These are phyloP conservation scores for Pseudomonodictys pantanalensis DNA, from an alignment of 495 filamentous ascomycete species.

Conservation along the genomic window DNA sequence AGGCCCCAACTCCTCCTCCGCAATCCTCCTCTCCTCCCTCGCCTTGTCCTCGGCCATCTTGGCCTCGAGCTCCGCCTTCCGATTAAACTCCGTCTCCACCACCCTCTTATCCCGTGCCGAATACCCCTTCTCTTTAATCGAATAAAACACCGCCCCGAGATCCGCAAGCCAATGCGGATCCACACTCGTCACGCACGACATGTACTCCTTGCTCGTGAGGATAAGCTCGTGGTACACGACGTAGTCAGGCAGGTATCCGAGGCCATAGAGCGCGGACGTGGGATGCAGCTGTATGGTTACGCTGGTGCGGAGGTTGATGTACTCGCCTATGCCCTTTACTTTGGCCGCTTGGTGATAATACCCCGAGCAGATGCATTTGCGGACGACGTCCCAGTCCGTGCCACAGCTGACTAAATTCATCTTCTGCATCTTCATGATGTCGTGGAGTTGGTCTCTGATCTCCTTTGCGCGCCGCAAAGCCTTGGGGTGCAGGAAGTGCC, in stretches of 20 bases:
- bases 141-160: conserved; percentile 97
- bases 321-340: conserved; percentile 95
- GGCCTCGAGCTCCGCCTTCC: conserved; percentile 91
- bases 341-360: conserved; percentile 99
- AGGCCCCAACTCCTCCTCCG: conserved; percentile 49
- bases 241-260: conserved; percentile 92
- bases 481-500: conserved; percentile 92
- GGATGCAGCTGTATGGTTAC: conserved; percentile 93
- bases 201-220: conserved; percentile 95
- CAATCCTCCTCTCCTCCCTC: conserved; percentile 49
- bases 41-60: conserved; percentile 88
- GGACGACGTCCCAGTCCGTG: conserved; percentile 93
- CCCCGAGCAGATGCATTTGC: conserved; percentile 95
- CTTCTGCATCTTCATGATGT: conserved; percentile 93
- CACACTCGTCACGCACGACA: conserved; percentile 94
- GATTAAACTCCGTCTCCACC: conserved; percentile 91
- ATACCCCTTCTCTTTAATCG: conserved; percentile 96
- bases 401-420: conserved; percentile 86
- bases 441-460: conserved; percentile 85
- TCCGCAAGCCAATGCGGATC: conserved; percentile 99
- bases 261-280: conserved; percentile 85
- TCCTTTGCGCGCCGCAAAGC: conserved; percentile 86
- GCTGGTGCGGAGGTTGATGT: conserved; percentile 90
- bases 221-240: conserved; percentile 99
- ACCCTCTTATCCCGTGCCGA: conserved; percentile 83